Evolutionary conservation across 169 alveolate species (phyloP), one percentile per base, ranked within the genome.

Genomic region (Plasmodium ovale): DNA sequence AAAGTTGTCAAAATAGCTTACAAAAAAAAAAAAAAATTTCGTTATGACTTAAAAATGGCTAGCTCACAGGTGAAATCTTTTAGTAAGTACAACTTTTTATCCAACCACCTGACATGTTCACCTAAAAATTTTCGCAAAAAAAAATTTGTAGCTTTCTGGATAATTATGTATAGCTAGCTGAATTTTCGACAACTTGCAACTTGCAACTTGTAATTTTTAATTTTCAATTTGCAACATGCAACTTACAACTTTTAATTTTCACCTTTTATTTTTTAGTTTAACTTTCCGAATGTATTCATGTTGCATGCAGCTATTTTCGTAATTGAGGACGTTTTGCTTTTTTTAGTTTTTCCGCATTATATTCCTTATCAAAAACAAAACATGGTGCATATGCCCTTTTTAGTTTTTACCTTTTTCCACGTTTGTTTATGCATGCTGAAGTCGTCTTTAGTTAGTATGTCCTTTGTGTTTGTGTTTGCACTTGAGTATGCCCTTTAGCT

Each of bases 371-470:
- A 29, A 49, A 0, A 21, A 49, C 14, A 49, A 1, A 49, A 21
- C 73, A 65, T 47, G 19, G 29, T 65, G 72, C 14, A 65, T 33
- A 47, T 33, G n/a, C 35, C 73, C 35, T 65, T 65, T 25, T 10
- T 27, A 65, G 51, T 65, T 65, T 42, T 27, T 19, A 31, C 49
- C 19, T 65, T 65, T 65, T 37, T 65, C 29, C 60, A 51, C 27
- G 6, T 64, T 27, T 9, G 23, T 39, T 39, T 39, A 6, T 6
- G 9, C n/a, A 9, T 39, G 51, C 5, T 39, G 51, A 39, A 39
- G n/a, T 6, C 51, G 5, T n/a, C n/a, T n/a, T n/a, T n/a, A n/a
- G n/a, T n/a, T n/a, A n/a, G n/a, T n/a, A n/a, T n/a, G n/a, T n/a
- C n/a, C n/a, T n/a, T n/a, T n/a, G n/a, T n/a, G n/a, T n/a, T n/a